Conservation (phyloP, 495 filamentous ascomycete species). For the Hypoxylon fragiforme region DNA sequence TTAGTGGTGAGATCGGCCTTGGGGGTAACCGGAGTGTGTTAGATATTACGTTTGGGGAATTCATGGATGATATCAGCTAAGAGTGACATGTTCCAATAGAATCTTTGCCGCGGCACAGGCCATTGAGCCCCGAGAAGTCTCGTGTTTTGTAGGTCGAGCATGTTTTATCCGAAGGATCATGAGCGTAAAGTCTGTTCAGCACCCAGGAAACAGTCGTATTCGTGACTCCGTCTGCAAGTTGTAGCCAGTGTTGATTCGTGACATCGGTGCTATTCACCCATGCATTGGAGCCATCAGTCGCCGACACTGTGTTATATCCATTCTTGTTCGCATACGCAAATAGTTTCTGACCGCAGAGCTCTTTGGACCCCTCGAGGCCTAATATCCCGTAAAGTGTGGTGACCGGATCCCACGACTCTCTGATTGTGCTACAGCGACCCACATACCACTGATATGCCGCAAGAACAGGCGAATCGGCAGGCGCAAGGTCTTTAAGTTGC, state of each 20-base stretch:
- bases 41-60: no score
- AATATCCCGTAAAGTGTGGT: constrained; percentile 48
- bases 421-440: constrained; percentile 23
- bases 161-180: constrained; percentile 11
- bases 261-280: constrained; percentile 41
- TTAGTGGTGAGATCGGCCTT: no score
- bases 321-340: constrained; percentile 29
- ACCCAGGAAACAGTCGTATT: constrained; percentile 17
- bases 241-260: constrained; percentile 41
- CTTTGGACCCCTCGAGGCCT: constrained; percentile 41
- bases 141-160: not conserved
- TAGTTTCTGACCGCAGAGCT: constrained; percentile 24
- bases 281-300: constrained; percentile 39
- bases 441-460: constrained; percentile 43
- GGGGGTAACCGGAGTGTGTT: no score
- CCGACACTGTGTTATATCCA: constrained; percentile 39
- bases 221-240: constrained; percentile 30
- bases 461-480: constrained; percentile 41
- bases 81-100: not conserved
- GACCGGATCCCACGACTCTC: constrained; percentile 51
- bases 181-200: constrained; percentile 12
- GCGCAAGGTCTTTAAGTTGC: constrained; percentile 38
- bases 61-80: no score
- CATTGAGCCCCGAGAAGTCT: not conserved
- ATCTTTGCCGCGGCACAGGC: not conserved